These are phyloP conservation scores for Crotalaria pallida DNA, from an alignment of 306 rosid species.

Conservation along the genomic window DNA sequence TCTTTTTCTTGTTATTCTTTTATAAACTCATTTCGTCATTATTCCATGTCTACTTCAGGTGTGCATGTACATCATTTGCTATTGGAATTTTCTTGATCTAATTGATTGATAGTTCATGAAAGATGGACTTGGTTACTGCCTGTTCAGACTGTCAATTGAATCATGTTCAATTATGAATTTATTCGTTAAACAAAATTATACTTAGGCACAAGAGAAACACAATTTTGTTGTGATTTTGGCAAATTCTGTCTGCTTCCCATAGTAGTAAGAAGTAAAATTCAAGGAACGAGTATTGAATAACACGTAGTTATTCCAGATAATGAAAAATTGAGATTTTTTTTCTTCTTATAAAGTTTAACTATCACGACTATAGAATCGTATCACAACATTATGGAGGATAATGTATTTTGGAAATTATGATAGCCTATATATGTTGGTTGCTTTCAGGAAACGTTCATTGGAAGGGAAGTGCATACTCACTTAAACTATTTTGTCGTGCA, in stretches of 20 bases:
- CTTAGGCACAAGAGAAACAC: neutral
- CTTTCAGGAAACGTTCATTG: neutral
- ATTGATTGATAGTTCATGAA: neutral
- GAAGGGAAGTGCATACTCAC: conserved; percentile 14
- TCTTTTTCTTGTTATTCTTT: neutral
- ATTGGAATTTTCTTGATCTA: neutral
- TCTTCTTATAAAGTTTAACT: neutral
- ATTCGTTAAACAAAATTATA: neutral
- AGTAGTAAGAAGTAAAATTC: conserved; percentile 5
- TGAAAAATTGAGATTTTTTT: neutral
- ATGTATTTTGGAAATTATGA: conserved; percentile 6
- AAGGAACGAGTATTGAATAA: neutral
- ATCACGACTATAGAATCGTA: neutral
- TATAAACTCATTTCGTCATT: neutral
- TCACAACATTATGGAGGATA: neutral
- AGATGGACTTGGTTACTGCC: neutral
- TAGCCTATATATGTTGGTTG: neutral
- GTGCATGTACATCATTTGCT: neutral
- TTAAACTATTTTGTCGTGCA: conserved; percentile 33
- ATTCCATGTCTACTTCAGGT: neutral
- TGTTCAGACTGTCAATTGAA: neutral
- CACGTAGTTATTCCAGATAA: neutral
- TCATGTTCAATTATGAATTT: neutral
- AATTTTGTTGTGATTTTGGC: neutral
- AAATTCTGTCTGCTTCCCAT: neutral